These are phyloP conservation scores for Fusarium scirpi DNA, from an alignment of 2,329 filamentous ascomycete genomes.

Conservation along the genomic window DNA sequence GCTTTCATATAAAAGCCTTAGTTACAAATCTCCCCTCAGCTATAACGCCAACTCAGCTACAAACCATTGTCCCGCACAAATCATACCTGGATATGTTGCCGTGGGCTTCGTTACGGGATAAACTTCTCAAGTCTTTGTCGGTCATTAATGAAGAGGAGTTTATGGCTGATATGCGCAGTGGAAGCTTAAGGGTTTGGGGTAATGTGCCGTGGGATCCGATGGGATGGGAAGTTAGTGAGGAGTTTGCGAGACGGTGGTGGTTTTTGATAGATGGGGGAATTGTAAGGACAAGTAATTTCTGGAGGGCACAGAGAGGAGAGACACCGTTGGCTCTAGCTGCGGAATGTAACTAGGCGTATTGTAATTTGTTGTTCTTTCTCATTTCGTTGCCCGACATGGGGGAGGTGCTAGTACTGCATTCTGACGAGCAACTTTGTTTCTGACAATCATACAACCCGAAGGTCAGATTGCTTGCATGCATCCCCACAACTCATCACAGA, in stretches of 20 bases:
- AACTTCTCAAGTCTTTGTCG: conserved; percentile 13
- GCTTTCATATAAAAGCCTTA: neutral
- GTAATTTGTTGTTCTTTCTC: accelerated
- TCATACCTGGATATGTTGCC: conserved; percentile 32
- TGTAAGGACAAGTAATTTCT: conserved; percentile 29
- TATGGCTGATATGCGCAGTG: neutral
- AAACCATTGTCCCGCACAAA: conserved; percentile 15
- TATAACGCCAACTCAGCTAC: conserved; percentile 16
- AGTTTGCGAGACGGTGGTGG: conserved; percentile 47
- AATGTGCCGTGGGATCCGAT: conserved; percentile 46
- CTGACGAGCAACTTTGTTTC: neutral
- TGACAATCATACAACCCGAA: neutral
- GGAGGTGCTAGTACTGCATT: neutral
- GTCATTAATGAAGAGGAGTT: conserved; percentile 22
- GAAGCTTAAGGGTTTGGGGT: conserved; percentile 16
- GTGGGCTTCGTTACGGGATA: conserved; percentile 20
- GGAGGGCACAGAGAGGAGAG: conserved; percentile 19
- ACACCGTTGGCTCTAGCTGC: accelerated
- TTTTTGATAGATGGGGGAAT: conserved; percentile 31
- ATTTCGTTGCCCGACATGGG: neutral
- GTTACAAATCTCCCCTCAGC: neutral
- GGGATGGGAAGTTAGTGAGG: conserved; percentile 58
- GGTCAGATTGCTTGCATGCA: neutral
- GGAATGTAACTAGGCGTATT: neutral
- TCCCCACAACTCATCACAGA: neutral